Conservation (phyloP, 805 yeast species). For the Cephaloascus fragrans region DNA sequence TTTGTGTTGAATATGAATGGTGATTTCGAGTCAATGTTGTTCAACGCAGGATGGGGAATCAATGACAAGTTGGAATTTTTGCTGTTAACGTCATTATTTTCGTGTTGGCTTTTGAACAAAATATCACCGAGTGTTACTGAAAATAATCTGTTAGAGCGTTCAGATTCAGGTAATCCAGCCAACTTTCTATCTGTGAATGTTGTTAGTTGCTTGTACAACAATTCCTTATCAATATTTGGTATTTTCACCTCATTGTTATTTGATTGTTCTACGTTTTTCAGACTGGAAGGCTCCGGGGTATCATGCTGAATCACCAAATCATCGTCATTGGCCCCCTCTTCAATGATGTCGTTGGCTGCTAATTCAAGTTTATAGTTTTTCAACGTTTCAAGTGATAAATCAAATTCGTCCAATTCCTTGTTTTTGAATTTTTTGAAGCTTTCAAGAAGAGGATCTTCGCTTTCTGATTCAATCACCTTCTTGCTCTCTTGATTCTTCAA, state of each 20-base stretch:
- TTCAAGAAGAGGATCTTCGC: no score
- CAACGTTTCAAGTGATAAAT: not conserved
- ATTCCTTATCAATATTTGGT: not conserved
- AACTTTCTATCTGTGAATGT: constrained; percentile 15
- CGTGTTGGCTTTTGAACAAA: constrained; percentile 13
- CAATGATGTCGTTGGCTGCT: not conserved
- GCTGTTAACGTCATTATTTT: not conserved
- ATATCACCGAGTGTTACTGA: constrained; percentile 30
- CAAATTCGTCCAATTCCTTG: not conserved
- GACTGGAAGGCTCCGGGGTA: not conserved
- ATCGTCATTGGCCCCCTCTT: not conserved
- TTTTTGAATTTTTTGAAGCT: not conserved
- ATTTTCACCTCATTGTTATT: no score
- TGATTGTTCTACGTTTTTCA: not conserved
- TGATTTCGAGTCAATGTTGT: not conserved
- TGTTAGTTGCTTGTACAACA: constrained; percentile 14
- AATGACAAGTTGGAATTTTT: no score
- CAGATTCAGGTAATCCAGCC: constrained; percentile 2
- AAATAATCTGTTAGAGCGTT: constrained; percentile 19
- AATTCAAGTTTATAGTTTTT: no score
- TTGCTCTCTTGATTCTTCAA: constrained; percentile 3
- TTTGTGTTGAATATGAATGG: constrained; percentile 21
- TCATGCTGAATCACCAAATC: not conserved
- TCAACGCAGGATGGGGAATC: not conserved
- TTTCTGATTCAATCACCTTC: not conserved